phyloP scores from a whole-genome alignment of 2,329 filamentous ascomycete species.

The Coniochaeta sp. region DNA sequence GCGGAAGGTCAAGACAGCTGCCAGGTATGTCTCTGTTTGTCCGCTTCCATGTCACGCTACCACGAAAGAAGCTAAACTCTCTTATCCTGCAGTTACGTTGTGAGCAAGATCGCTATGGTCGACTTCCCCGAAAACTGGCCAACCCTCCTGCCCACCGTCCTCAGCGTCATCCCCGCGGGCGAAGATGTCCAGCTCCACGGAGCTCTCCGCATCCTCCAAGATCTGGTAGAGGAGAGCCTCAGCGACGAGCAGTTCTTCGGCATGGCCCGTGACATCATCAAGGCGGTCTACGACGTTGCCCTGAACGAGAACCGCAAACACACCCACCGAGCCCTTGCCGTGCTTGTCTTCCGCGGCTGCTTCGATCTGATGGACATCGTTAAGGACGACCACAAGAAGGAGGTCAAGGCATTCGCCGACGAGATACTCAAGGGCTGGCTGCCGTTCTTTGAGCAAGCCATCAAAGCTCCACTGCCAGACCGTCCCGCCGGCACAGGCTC shows the following conservation, averaged over 20 bases:
- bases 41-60: neutral
- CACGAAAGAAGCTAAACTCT: neutral
- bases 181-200: constrained; percentile 79
- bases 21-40: constrained; percentile 55
- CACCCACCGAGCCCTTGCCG: constrained; percentile 72
- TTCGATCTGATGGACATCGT: constrained; percentile 97
- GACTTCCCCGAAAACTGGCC: constrained; percentile 97
- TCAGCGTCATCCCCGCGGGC: constrained; percentile 69
- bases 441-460: constrained; percentile 74
- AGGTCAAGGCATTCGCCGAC: constrained; percentile 83
- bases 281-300: constrained; percentile 75
- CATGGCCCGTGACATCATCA: constrained; percentile 79
- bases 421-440: constrained; percentile 79
- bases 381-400: constrained; percentile 81
- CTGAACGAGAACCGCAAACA: constrained; percentile 67
- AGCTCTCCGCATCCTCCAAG: constrained; percentile 76
- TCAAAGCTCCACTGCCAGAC: constrained; percentile 70
- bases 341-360: constrained; percentile 83
- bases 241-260: constrained; percentile 93
- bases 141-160: constrained; percentile 71
- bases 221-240: constrained; percentile 88
- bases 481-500: constrained; percentile 44
- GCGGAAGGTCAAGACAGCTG: constrained; percentile 80
- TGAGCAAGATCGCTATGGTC: constrained; percentile 87
- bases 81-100: constrained; percentile 46